Conservation (phyloP, 2,329 filamentous ascomycete species). For the Pseudocercospora cruenta region DNA sequence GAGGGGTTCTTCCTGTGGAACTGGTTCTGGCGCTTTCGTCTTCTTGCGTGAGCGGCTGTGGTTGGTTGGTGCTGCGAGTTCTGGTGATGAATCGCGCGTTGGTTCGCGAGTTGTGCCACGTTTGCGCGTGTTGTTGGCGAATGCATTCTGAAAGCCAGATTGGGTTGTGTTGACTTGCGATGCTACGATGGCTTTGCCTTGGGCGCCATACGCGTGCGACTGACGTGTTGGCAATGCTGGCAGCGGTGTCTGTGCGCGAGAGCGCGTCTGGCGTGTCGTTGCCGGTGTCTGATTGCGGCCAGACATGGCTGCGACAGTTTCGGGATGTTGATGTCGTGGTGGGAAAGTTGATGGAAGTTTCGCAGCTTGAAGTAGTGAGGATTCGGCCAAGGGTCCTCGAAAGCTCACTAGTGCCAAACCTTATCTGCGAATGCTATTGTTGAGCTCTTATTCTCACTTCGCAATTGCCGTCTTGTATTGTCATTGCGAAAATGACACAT, state of each 20-base stretch:
- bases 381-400: background rate
- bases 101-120: conserved; percentile 11
- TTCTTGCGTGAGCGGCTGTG: background rate
- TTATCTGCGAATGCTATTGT: background rate
- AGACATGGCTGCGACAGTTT: background rate
- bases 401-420: background rate
- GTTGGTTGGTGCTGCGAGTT: background rate
- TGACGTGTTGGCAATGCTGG: conserved; percentile 22
- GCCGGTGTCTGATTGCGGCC: conserved; percentile 7
- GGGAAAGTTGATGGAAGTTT: background rate
- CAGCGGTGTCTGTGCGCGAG: conserved; percentile 19
- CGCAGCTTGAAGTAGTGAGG: background rate
- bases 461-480: background rate
- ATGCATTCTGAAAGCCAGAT: conserved; percentile 22
- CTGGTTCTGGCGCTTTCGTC: background rate
- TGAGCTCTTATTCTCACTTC: background rate
- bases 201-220: conserved; percentile 27
- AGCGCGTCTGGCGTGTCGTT: conserved; percentile 16
- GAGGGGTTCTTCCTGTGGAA: background rate
- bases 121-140: conserved; percentile 16
- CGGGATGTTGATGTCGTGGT: background rate
- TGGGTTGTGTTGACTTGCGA: conserved; percentile 20
- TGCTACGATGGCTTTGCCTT: conserved; percentile 21
- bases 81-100: conserved; percentile 2
- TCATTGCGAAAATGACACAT: background rate